phyloP scores from a whole-genome alignment of 2,329 filamentous ascomycete species.

The Ophiosphaerella korrae region DNA sequence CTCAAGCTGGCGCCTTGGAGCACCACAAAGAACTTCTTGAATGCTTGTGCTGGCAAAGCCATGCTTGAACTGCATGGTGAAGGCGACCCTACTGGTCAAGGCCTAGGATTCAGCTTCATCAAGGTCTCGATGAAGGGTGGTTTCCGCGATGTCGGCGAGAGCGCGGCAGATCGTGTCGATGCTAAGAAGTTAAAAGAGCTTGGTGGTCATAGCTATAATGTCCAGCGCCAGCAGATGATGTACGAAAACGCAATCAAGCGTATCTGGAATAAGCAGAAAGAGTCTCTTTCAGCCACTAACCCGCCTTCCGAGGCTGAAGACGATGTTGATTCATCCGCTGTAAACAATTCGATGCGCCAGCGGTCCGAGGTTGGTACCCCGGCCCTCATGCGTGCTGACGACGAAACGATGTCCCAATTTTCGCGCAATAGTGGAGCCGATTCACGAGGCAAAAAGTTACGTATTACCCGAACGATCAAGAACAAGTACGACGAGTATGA shows the following conservation, averaged over 20 bases:
- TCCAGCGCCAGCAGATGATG: conserved; percentile 88
- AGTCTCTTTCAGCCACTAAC: conserved; percentile 73
- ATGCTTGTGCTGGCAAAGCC: conserved; percentile 91
- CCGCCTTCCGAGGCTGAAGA: conserved; percentile 77
- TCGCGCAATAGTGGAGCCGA: conserved; percentile 62
- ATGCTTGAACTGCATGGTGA: conserved; percentile 96
- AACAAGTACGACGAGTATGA: conserved; percentile 69
- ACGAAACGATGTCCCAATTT: conserved; percentile 67
- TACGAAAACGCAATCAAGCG: conserved; percentile 90
- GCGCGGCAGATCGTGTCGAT: conserved; percentile 83
- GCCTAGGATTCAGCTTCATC: conserved; percentile 95
- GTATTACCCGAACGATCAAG: conserved; percentile 72
- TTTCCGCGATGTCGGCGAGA: conserved; percentile 88
- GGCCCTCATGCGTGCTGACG: conserved; percentile 62
- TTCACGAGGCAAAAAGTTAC: conserved; percentile 66
- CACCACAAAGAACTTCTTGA: conserved; percentile 93
- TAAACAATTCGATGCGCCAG: conserved; percentile 49
- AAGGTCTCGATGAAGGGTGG: conserved; percentile 99
- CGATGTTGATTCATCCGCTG: conserved; percentile 59
- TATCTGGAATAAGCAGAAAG: conserved; percentile 89
- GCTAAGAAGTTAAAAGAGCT: conserved; percentile 71
- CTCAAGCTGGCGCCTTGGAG: conserved; percentile 95
- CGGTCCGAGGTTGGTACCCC: conserved; percentile 69
- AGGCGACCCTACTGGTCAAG: conserved; percentile 91
- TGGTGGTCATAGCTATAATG: conserved; percentile 95